Conservation (phyloP, 495 filamentous ascomycete species). For the Pyrenula aspistea region DNA sequence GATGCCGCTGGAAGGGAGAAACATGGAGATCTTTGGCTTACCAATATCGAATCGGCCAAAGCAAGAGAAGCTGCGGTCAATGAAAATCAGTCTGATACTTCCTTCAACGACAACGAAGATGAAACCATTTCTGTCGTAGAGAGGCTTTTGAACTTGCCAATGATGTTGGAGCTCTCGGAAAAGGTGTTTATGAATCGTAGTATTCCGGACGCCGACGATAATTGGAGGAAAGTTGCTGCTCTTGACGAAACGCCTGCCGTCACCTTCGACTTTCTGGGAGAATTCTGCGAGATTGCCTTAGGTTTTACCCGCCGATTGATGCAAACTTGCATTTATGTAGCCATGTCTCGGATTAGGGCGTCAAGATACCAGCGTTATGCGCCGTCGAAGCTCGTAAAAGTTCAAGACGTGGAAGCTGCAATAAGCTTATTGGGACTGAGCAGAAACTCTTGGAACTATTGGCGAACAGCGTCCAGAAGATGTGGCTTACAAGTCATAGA, state of each 20-base stretch:
- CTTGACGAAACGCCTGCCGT: constrained; percentile 48
- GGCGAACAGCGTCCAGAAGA: not conserved
- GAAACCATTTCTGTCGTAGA: constrained; percentile 32
- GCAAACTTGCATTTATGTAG: constrained; percentile 52
- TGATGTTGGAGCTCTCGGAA: constrained; percentile 53
- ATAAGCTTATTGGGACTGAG: constrained; percentile 35
- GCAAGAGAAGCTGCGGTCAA: constrained; percentile 19
- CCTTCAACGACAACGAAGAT: constrained; percentile 15
- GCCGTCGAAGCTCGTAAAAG: constrained; percentile 28
- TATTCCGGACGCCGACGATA: constrained; percentile 37
- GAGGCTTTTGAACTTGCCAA: constrained; percentile 42
- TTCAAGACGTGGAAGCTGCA: constrained; percentile 55
- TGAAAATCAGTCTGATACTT: constrained; percentile 4
- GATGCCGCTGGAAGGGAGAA: constrained; percentile 36
- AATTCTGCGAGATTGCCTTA: constrained; percentile 58
- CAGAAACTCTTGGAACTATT: not conserved
- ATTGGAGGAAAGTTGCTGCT: constrained; percentile 46
- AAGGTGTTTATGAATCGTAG: constrained; percentile 70
- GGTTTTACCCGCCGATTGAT: constrained; percentile 59
- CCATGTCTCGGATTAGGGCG: constrained; percentile 41
- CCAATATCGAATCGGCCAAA: constrained; percentile 32
- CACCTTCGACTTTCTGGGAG: constrained; percentile 52
- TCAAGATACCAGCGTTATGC: constrained; percentile 22
- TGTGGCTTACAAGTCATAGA: not conserved
- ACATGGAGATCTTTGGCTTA: constrained; percentile 43